phyloP scores from a whole-genome alignment of 495 filamentous ascomycete species.

The Neurospora sp. region DNA sequence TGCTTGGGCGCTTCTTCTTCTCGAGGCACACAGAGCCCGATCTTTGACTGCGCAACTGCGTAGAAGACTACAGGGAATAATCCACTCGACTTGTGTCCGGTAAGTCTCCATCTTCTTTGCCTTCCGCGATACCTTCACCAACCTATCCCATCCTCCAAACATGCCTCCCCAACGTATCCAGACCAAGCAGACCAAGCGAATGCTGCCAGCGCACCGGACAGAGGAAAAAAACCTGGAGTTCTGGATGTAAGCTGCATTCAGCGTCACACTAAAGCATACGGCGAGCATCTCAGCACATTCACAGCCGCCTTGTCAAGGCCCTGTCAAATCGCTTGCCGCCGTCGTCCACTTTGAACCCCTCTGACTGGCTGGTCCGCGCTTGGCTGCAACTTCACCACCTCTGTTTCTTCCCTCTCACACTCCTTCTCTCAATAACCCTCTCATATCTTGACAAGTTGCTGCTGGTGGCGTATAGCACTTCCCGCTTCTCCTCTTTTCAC shows the following conservation, averaged over 20 bases:
- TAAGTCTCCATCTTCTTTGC: not conserved
- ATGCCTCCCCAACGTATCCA: not conserved
- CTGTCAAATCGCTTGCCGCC: constrained; percentile 28
- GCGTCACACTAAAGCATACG: constrained; percentile 23
- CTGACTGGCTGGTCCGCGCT: constrained; percentile 11
- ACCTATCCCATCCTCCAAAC: not conserved
- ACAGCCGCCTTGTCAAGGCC: constrained; percentile 21
- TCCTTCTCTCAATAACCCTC: not conserved
- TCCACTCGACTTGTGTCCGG: not conserved
- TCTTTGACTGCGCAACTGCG: not conserved
- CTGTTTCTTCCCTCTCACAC: not conserved
- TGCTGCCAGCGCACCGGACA: not conserved
- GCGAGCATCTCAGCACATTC: constrained; percentile 24
- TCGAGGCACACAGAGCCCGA: not conserved
- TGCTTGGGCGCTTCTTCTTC: not conserved
- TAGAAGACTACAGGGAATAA: not conserved
- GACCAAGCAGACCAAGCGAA: not conserved
- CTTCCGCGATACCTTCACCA: not conserved
- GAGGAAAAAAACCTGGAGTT: not conserved
- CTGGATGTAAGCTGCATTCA: constrained; percentile 16
- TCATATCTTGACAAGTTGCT: not conserved
- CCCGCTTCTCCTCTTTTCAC: not conserved
- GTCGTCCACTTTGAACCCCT: constrained; percentile 17
- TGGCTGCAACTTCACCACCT: not conserved
- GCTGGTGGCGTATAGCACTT: not conserved